phyloP scores from a whole-genome alignment of 2,329 filamentous ascomycete species.

The Talaromyces marneffei region DNA sequence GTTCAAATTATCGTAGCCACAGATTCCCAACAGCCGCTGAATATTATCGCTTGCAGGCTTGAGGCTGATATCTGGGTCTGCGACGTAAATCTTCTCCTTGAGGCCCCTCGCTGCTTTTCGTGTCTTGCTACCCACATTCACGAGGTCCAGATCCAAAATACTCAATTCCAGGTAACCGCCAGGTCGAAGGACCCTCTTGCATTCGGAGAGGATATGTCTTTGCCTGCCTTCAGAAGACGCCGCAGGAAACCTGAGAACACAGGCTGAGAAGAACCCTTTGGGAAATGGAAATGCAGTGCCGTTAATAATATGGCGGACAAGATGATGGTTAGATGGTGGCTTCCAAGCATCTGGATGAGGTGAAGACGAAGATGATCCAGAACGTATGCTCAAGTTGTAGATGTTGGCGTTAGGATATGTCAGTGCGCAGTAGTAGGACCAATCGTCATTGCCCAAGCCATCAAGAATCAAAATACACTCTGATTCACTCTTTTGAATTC shows the following conservation, averaged over 20 bases:
- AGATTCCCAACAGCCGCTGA: constrained; percentile 41
- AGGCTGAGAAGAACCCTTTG: constrained; percentile 42
- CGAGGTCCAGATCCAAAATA: constrained; percentile 45
- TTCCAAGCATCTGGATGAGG: constrained; percentile 39
- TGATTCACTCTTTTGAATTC: constrained; percentile 36
- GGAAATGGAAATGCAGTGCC: constrained; percentile 43
- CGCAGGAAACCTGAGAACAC: constrained; percentile 43
- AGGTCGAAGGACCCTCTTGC: constrained; percentile 44
- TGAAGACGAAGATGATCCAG: constrained; percentile 26
- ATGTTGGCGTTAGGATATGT: constrained; percentile 43
- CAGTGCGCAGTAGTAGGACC: constrained; percentile 48
- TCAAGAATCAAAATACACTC: constrained; percentile 45
- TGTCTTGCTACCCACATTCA: constrained; percentile 45
- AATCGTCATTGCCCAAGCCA: constrained; percentile 47
- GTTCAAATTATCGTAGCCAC: constrained; percentile 46
- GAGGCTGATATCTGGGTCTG: constrained; percentile 39
- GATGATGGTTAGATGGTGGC: constrained; percentile 40
- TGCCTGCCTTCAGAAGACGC: constrained; percentile 41
- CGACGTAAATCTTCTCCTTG: constrained; percentile 42
- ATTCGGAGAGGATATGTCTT: constrained; percentile 43
- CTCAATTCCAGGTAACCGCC: constrained; percentile 47
- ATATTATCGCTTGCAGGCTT: constrained; percentile 45
- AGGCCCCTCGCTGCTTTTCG: constrained; percentile 41
- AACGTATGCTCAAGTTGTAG: constrained; percentile 38
- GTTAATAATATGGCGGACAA: constrained; percentile 36